These are phyloP conservation scores for Quercus dentata DNA, from an alignment of 306 rosid species.

Conservation along the genomic window DNA sequence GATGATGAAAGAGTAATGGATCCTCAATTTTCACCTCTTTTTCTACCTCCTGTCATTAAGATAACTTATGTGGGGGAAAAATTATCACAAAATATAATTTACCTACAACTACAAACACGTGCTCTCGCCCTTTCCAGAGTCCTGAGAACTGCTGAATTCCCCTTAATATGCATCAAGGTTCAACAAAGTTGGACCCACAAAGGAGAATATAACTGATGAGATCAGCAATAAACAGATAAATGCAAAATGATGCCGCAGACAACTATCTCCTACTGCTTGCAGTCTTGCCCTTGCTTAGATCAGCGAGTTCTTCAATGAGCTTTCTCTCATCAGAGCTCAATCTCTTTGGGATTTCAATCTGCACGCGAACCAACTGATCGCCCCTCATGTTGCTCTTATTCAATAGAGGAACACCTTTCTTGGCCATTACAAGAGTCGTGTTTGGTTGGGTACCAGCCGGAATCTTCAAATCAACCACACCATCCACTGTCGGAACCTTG, in stretches of 20 bases:
- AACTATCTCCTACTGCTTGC: slow-evolving; percentile 45
- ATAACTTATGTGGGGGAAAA: slow-evolving; percentile 3
- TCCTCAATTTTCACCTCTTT: slow-evolving; percentile 5
- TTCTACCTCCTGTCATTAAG: slow-evolving; percentile 9
- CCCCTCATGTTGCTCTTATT: slow-evolving; percentile 91
- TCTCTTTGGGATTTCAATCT: slow-evolving; percentile 93
- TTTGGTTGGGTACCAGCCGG: slow-evolving; percentile 89
- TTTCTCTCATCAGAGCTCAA: slow-evolving; percentile 76
- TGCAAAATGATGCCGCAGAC: slow-evolving; percentile 1
- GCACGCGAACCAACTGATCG: slow-evolving; percentile 94
- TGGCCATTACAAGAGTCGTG: slow-evolving; percentile 92
- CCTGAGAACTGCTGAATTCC: slow-evolving; percentile 13
- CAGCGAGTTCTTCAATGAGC: slow-evolving; percentile 84
- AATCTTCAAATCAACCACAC: slow-evolving; percentile 69
- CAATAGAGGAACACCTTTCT: slow-evolving; percentile 90
- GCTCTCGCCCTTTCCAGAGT: not conserved
- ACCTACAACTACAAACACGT: slow-evolving; percentile 18
- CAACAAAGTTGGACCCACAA: slow-evolving; percentile 26
- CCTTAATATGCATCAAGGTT: slow-evolving; percentile 17
- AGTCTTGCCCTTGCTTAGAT: slow-evolving; percentile 87
- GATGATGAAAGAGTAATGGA: not conserved
- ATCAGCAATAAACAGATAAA: not conserved
- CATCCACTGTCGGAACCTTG: slow-evolving; percentile 94
- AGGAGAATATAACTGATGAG: not conserved
- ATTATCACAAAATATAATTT: slow-evolving; percentile 6